Evolutionary conservation across 2,329 filamentous ascomycete genomes (phyloP), one percentile per base, ranked within the genome.

Genomic region (Colletotrichum coccodes): DNA sequence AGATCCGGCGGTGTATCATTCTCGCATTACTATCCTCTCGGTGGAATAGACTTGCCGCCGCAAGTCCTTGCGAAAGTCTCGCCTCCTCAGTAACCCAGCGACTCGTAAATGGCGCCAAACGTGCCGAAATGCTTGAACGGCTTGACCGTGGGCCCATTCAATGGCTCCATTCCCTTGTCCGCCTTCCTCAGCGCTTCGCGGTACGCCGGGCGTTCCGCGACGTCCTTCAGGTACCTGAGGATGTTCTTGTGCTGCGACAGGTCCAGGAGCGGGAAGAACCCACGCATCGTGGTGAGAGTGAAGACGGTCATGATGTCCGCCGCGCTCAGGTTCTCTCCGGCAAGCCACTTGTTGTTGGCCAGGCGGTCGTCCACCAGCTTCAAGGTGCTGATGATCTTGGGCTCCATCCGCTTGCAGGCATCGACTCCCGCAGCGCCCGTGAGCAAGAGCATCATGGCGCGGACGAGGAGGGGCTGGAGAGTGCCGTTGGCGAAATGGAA

Each of bases 271-370:
- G 81, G 66, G 28, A 77, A 77, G 71, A 88, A 91, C 56, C 81
- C 80, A 18, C 90, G 81, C 83, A 89, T 84, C 2, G 89, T 92
- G 0, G 89, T 91, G 38, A 92, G 78, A 16, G 83, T 81, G 73
- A 86, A 91, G 0, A 90, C 82, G 5, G 79, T 80, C 89, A 92
- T 91, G 44, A 91, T 81, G 76, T 93, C 91, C 1, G 91, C 91
- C 1, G 83, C 88, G 0, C 88, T 91, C 66, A 93, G 88, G 58
- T 89, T 82, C 0, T 84, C 79, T 3, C 90, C 91, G 0, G 87
- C 89, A 26, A 93, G 78, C 82, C 85, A 93, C 8, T 80, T 75
- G 40, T 81, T 85, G 1, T 77, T 69, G 3, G 71, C 72, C 3
- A 92, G 75, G 12, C 86, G 79, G 3, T 83, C 76, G 44, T 92